Evolutionary conservation across 306 rosid genomes (phyloP), one percentile per base, ranked within the genome.

Genomic region (Lithocarpus polystachyus): DNA sequence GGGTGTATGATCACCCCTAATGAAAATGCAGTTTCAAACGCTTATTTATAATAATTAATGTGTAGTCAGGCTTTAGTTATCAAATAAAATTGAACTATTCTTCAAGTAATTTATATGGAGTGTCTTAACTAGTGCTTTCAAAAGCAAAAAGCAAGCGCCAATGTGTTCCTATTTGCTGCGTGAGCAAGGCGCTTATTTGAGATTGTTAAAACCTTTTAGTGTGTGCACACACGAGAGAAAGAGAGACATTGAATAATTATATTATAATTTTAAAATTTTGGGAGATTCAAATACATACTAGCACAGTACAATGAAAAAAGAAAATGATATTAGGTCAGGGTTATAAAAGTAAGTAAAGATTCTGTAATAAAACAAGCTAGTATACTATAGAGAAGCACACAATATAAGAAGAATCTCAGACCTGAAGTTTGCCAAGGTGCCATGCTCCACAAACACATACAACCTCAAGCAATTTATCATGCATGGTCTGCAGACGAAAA

Each of bases 381-480:
- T 28, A 18, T 43, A 37, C 17, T 28, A 18, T 69, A 48, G 71
- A 61, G 73, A 74, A 75, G 52, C 52, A 64, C 23, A 35, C 56
- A 14, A 76, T 71, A 5, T 28, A 18, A 64, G n/a, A 40, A 61
- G 7, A 13, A 65, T 76, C 78, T 56, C 62, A 75, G 53, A 91
- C 96, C 93, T 91, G 96, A 82, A 91, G 92, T 84, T 91, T 91
- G 54, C 95, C 95, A 23, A 91, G 91, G 84, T 91, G 95, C 95
- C 95, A 91, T 65, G 96, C 93, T 73, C 96, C 96, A 83, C 90
- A 89, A 67, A 91, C 87, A 69, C 92, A 86, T 67, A 89, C 96
- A 76, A 90, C 92, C 81, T 90, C 94, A 80, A 90, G 92, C 85
- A 82, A 78, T 82, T 88, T 86, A 74, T 90, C 94, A 75, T 90